Conservation (phyloP, 176 grass and related monocot species). For the Melocanna baccifera region DNA sequence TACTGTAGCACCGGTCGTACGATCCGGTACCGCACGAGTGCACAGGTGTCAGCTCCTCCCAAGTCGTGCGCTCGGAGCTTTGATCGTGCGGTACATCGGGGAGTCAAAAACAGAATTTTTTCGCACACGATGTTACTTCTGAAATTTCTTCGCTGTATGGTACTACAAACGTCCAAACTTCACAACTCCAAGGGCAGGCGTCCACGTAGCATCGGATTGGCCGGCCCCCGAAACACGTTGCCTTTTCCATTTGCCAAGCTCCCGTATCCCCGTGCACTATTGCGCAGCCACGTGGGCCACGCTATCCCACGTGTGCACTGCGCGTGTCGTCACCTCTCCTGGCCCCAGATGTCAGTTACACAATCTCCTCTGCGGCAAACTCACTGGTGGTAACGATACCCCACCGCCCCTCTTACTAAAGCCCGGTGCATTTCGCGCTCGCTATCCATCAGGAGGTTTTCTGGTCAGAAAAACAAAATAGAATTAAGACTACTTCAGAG, state of each 20-base stretch:
- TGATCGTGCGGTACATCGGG: too few species aligned
- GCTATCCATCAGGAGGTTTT: slow-evolving; percentile 17
- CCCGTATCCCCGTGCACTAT: background rate
- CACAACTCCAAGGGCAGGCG: background rate
- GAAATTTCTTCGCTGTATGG: too few species aligned
- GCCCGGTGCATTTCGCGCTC: slow-evolving; percentile 7
- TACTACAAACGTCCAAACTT: too few species aligned
- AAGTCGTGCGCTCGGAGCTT: too few species aligned
- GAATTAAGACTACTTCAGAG: background rate
- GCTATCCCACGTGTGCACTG: background rate
- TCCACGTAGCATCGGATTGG: background rate
- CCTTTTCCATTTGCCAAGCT: background rate
- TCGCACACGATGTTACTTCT: too few species aligned
- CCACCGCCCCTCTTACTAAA: slow-evolving; percentile 19
- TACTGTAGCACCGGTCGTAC: too few species aligned
- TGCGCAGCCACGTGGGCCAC: background rate
- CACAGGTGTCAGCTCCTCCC: too few species aligned
- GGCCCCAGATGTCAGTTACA: background rate
- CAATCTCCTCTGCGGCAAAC: background rate
- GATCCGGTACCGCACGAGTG: too few species aligned
- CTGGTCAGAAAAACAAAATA: background rate
- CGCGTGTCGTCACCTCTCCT: background rate
- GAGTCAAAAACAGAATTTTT: too few species aligned
- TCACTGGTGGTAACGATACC: background rate
- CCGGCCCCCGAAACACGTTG: slow-evolving; percentile 27